Percentiles rank a stretch among this genome's conserved stretches.
phyloP scores from a whole-genome alignment of 2,329 filamentous ascomycete genomes.

The Verticillium isaacii region DNA sequence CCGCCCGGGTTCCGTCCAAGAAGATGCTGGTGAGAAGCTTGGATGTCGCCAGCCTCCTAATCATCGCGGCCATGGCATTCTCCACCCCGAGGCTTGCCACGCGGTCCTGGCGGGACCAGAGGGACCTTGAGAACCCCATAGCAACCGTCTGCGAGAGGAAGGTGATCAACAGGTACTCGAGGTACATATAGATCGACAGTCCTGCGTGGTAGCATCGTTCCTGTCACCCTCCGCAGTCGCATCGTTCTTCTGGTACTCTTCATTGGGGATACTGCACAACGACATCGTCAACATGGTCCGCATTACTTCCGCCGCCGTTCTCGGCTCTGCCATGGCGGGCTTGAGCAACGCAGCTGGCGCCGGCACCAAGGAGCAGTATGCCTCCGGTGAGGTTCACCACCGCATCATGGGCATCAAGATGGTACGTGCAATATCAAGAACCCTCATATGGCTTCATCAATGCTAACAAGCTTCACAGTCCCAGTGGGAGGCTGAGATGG shows the following conservation, averaged over 20 bases:
- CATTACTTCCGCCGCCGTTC: slow-evolving; percentile 9
- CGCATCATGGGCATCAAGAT: slow-evolving; percentile 19
- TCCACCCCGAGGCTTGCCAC: slow-evolving; percentile 1
- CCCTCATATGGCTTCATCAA: neutral
- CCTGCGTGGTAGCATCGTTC: neutral
- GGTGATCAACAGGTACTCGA: neutral
- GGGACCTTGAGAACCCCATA: neutral
- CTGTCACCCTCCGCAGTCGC: neutral
- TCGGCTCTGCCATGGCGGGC: slow-evolving; percentile 16
- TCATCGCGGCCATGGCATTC: slow-evolving; percentile 3
- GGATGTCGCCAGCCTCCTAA: slow-evolving; percentile 5
- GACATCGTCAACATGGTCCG: slow-evolving; percentile 14
- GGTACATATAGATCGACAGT: slow-evolving; percentile 1
- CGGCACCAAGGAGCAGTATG: slow-evolving; percentile 16
- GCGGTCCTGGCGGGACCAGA: neutral
- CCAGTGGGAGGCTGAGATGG: slow-evolving; percentile 26
- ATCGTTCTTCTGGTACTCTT: slow-evolving; percentile 2
- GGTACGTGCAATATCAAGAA: slow-evolving; percentile 4
- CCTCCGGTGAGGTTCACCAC: slow-evolving; percentile 14
- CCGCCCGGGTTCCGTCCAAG: neutral
- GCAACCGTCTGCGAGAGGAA: neutral
- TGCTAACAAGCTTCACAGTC: slow-evolving; percentile 11
- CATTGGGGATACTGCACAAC: neutral
- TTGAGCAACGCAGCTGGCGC: slow-evolving; percentile 15
- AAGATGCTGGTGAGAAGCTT: neutral